Evolutionary conservation across 139 green algal species (phyloP).

Genomic region (Chlorella sp.): DNA sequence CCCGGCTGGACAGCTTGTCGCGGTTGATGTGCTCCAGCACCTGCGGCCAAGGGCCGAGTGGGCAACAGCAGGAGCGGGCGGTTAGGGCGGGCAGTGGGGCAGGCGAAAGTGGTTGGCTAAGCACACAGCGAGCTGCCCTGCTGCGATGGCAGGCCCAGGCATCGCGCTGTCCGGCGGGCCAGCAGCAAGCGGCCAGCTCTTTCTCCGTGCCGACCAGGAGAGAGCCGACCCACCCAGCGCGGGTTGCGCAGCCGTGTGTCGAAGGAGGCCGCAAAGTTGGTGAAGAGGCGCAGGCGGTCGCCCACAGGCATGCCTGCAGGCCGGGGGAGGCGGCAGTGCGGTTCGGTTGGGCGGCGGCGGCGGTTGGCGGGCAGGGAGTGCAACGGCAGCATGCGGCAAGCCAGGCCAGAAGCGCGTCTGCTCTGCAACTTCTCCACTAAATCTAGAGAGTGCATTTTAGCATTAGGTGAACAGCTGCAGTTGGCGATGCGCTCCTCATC

Average conservation of each 20-base stretch:
- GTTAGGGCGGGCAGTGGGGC: too few relatives aligned
- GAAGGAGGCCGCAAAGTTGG: constrained; percentile 63
- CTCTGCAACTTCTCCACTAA: background rate
- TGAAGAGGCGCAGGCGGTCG: constrained; percentile 32
- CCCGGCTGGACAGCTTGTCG: background rate
- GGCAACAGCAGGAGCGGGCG: too few relatives aligned
- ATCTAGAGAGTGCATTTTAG: background rate
- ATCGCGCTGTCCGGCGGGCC: constrained; percentile 43
- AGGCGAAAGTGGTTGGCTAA: too few relatives aligned
- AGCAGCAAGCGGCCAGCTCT: background rate
- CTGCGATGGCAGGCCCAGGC: background rate
- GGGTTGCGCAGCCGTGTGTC: constrained; percentile 80
- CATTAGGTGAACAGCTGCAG: background rate
- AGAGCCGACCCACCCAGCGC: constrained; percentile 68
- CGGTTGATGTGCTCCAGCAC: constrained; percentile 70
- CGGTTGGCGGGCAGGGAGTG: too few relatives aligned
- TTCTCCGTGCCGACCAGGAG: constrained; percentile 60
- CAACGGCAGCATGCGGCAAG: too few relatives aligned
- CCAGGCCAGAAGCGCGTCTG: too few relatives aligned
- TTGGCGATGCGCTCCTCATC: too few relatives aligned
- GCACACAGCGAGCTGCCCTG: too few relatives aligned
- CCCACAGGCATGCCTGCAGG: constrained; percentile 27
- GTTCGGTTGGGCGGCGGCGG: background rate
- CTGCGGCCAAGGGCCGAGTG: background rate
- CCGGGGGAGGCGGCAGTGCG: background rate